A percentile compares a stretch with the other conserved stretches of the same genome.
phyloP scores from a whole-genome alignment of 306 rosid genomes.

The Chamaecrista fasciculata region DNA sequence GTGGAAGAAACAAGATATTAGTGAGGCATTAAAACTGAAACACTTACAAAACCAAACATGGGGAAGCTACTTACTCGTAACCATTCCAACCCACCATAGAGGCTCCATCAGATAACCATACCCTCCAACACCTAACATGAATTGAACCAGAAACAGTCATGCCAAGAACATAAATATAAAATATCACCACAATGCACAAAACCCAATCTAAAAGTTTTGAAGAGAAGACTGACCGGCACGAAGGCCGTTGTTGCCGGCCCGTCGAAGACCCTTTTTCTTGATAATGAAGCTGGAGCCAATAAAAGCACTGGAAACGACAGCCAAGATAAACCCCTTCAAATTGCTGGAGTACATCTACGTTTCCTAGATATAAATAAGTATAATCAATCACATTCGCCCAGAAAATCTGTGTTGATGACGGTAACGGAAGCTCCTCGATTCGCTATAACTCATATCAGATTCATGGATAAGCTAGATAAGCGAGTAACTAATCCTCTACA shows the following conservation, averaged over 20 bases:
- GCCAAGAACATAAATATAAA: neutral
- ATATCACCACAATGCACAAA: neutral
- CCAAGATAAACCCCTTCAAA: constrained; percentile 67
- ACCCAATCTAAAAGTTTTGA: neutral
- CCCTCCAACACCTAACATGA: constrained; percentile 67
- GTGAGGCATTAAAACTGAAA: neutral
- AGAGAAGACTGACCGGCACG: constrained; percentile 49
- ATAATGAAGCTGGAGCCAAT: constrained; percentile 86
- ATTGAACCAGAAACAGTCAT: neutral
- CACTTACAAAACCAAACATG: neutral
- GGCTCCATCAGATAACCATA: constrained; percentile 82
- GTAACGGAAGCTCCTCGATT: neutral
- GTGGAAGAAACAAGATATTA: neutral
- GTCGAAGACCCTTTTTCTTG: constrained; percentile 83
- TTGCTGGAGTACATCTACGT: constrained; percentile 60
- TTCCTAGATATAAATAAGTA: neutral
- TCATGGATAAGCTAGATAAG: neutral
- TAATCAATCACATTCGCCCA: neutral
- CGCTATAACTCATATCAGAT: neutral
- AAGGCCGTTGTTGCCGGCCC: constrained; percentile 57
- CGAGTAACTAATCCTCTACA: neutral
- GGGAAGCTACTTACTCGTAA: constrained; percentile 55
- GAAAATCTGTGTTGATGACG: neutral
- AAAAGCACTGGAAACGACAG: constrained; percentile 74
- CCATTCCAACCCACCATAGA: constrained; percentile 94